Conservation (phyloP, 352 stramenopile genomes). For the Pythium volutum region DNA sequence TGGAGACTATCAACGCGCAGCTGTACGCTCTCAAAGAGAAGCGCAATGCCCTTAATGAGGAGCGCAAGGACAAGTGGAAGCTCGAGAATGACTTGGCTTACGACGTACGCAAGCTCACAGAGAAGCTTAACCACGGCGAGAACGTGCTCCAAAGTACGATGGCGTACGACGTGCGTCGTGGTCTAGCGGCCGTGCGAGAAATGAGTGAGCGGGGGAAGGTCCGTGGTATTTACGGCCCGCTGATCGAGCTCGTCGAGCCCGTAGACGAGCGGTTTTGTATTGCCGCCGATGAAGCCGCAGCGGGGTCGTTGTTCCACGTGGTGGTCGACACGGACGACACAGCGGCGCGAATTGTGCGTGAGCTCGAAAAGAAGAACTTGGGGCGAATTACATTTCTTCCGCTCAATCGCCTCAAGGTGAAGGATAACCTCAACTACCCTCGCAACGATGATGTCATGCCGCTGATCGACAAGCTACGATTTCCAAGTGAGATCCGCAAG, state of each 20-base stretch:
- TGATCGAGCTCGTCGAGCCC: constrained; percentile 95
- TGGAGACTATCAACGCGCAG: constrained; percentile 52
- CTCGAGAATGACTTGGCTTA: constrained; percentile 76
- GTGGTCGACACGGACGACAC: constrained; percentile 98
- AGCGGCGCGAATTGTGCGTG: constrained; percentile 92
- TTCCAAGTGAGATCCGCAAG: constrained; percentile 78
- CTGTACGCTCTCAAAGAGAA: constrained; percentile 76
- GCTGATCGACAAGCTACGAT: constrained; percentile 86
- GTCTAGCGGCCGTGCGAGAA: constrained; percentile 77
- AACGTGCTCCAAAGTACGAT: constrained; percentile 81
- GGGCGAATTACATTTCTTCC: constrained; percentile 98
- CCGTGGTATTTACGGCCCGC: constrained; percentile 89
- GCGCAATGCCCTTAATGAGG: constrained; percentile 72
- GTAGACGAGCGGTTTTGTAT: constrained; percentile 91
- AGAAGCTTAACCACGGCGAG: constrained; percentile 74
- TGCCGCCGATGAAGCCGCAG: constrained; percentile 94
- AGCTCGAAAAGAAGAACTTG: constrained; percentile 92
- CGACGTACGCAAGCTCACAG: constrained; percentile 67
- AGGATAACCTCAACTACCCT: constrained; percentile 71
- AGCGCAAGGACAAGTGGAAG: constrained; percentile 80
- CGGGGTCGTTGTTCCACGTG: constrained; percentile 97
- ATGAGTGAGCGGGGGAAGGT: constrained; percentile 84
- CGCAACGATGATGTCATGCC: constrained; percentile 81
- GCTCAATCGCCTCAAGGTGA: constrained; percentile 88
- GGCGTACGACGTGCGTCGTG: constrained; percentile 80